Percentiles rank a stretch among this genome's conserved stretches.
These are phyloP conservation scores for Trichoderma sp. DNA, from an alignment of 2,329 filamentous ascomycete species.

Conservation along the genomic window DNA sequence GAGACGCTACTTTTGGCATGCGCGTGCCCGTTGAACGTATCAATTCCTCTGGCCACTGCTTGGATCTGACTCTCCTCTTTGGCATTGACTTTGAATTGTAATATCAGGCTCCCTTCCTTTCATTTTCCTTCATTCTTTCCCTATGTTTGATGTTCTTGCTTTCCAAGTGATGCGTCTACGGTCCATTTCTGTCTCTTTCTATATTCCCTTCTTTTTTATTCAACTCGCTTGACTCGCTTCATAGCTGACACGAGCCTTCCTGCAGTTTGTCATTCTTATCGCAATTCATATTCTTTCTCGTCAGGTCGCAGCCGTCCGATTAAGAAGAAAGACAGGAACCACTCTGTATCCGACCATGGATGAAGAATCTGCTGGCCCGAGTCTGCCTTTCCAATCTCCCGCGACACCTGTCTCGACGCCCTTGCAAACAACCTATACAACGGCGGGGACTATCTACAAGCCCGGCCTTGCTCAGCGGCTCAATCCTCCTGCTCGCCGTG, in stretches of 20 bases:
- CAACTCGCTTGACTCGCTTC: constrained; percentile 24
- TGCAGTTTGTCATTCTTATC: constrained; percentile 7
- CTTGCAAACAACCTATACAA: constrained; percentile 54
- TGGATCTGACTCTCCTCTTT: background rate
- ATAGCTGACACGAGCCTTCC: constrained; percentile 40
- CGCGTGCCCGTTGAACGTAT: background rate
- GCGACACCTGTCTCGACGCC: constrained; percentile 33
- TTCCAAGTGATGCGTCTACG: background rate
- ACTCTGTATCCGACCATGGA: constrained; percentile 40
- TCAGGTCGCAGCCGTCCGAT: constrained; percentile 18
- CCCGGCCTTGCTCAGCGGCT: constrained; percentile 51
- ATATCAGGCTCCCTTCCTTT: background rate
- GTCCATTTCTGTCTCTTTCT: background rate
- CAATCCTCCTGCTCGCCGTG: constrained; percentile 56
- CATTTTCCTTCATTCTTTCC: background rate
- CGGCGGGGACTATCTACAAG: constrained; percentile 60
- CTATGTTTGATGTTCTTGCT: background rate
- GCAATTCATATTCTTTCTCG: constrained; percentile 1
- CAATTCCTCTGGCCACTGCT: background rate
- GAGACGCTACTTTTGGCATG: constrained; percentile 2
- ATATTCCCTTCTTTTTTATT: background rate
- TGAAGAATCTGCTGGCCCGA: constrained; percentile 36
- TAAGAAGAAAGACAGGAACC: constrained; percentile 32
- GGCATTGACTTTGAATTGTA: constrained; percentile 15
- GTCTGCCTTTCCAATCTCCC: constrained; percentile 33